Evolutionary conservation across 257 asterid genomes (phyloP), one percentile per base, ranked within the genome.

Genomic region (Penstemon eatonii): DNA sequence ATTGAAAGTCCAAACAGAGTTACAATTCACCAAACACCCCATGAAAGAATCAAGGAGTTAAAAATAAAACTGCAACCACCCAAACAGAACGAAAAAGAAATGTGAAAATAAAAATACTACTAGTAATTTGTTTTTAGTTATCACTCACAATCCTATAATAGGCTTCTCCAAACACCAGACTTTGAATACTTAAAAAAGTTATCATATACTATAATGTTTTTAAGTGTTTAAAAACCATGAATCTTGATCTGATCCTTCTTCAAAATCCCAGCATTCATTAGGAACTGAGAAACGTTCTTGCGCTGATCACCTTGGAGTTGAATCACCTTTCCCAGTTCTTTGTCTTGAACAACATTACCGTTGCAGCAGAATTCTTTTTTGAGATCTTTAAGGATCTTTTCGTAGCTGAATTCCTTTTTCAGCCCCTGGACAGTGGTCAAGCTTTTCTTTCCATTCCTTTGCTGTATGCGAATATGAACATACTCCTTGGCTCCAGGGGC

Each of bases 301-400:
- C 87, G 79, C 67, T 84, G 90, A 73, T 84, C 90, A 1, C 90
- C 90, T 66, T 84, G 90, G 8, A 84, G 84, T 42, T 84, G 89
- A 42, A 84, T 75, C 72, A 82, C 82, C 71, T 84, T 84, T 40
- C 87, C 90, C 45, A 79, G 75, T 51, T 82, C 82, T 39, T 80
- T 84, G 77, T 82, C 90, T 47, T 75, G 84, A 4, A 84, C 89
- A 13, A 84, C 89, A 65, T 73, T 79, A 36, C 87, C 90, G 73
- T 84, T 82, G 82, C 90, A 84, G 44, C 87, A 80, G 78, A 84
- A 84, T 25, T 84, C 90, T 52, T 84, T 84, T 53, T 83, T 83
- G 40, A 85, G 67, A 63, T 76, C 81, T 53, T 76, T 85, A 6
- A 85, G 86, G 65, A 85, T 85, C 51, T 76, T 83, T 19, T 78